phyloP scores from a whole-genome alignment of 257 asterid species.

The Pogostemon cablin region DNA sequence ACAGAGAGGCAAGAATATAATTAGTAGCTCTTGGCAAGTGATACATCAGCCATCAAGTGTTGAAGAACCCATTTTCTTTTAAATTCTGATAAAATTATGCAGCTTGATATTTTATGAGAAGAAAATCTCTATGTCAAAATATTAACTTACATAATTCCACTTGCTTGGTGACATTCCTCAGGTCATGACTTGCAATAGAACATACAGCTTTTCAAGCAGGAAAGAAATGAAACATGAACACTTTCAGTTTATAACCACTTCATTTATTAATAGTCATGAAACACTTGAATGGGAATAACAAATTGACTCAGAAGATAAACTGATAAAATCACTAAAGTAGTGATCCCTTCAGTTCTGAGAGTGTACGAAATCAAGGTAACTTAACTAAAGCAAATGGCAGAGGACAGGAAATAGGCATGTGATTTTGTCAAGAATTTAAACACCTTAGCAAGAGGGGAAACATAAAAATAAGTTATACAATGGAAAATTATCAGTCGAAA shows the following conservation, averaged over 20 bases:
- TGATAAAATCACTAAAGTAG: neutral
- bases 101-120: neutral
- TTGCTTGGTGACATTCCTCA: neutral
- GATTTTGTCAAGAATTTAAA: slow-evolving; percentile 13
- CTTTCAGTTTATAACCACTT: slow-evolving; percentile 7
- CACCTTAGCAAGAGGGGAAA: neutral
- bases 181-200: neutral
- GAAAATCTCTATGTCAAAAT: slow-evolving; percentile 2
- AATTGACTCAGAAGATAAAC: slow-evolving; percentile 4
- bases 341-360: neutral
- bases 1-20: neutral
- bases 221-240: neutral
- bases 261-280: neutral
- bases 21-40: neutral
- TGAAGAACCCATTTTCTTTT: neutral
- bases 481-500: neutral
- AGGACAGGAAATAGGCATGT: neutral
- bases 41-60: neutral
- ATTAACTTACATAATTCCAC: neutral
- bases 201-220: neutral
- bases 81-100: neutral
- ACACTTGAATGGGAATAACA: slow-evolving; percentile 6
- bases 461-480: neutral
- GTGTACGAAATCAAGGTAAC: neutral
- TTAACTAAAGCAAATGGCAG: neutral